These are phyloP conservation scores for Russula abietina DNA, from an alignment of 768 basidiomycete species.

Conservation along the genomic window DNA sequence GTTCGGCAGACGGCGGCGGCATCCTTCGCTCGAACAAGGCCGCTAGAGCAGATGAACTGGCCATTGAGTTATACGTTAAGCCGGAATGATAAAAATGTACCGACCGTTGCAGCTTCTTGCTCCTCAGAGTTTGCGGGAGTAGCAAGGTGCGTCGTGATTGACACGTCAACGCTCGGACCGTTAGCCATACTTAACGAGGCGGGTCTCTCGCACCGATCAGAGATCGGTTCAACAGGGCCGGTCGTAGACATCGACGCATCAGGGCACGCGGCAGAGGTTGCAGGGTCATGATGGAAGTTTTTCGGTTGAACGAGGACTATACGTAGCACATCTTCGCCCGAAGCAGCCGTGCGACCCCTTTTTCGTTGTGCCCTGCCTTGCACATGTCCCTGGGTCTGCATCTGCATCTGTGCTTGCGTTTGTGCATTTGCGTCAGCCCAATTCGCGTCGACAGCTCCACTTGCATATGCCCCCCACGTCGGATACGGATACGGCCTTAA, in stretches of 20 bases:
- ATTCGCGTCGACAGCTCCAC: constrained; percentile 2
- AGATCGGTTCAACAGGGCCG: not conserved
- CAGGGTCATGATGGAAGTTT: not conserved
- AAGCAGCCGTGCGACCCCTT: not conserved
- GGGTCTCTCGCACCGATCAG: not conserved
- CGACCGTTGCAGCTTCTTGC: constrained; percentile 3
- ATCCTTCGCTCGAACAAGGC: constrained; percentile 34
- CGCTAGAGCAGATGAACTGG: constrained; percentile 15
- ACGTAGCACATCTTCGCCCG: constrained; percentile 5
- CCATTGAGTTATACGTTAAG: not conserved
- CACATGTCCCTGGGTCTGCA: not conserved
- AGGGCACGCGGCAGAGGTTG: not conserved
- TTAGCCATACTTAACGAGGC: not conserved
- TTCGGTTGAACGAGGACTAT: constrained; percentile 21
- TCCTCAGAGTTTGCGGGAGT: not conserved
- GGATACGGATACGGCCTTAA: constrained; percentile 26
- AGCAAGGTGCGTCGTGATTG: not conserved
- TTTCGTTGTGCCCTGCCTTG: constrained; percentile 9
- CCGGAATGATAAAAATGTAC: not conserved
- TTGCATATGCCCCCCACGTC: constrained; percentile 13
- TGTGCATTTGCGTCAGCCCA: constrained; percentile 12
- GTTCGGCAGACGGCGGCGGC: constrained; percentile 34
- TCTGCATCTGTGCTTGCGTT: constrained; percentile 1
- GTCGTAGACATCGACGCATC: not conserved
- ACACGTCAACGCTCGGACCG: not conserved